These are phyloP conservation scores for Tolypocladium guangdongense DNA, from an alignment of 2,329 filamentous ascomycete genomes.

Conservation along the genomic window DNA sequence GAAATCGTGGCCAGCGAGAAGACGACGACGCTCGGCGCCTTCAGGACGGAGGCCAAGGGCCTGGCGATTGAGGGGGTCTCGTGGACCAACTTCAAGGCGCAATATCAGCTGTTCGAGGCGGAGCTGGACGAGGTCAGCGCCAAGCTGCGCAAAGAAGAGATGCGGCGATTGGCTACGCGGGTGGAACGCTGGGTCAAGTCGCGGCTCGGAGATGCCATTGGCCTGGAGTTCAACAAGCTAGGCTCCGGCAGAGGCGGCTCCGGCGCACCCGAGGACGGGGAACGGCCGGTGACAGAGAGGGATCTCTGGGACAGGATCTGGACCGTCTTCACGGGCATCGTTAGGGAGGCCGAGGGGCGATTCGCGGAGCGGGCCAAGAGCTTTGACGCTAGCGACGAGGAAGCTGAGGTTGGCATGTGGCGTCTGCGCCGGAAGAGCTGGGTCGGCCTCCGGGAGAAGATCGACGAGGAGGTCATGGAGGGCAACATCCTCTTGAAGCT, in stretches of 20 bases:
- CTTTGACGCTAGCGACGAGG: slow-evolving; percentile 84
- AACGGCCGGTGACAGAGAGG: slow-evolving; percentile 64
- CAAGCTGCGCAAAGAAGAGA: slow-evolving; percentile 84
- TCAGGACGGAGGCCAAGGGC: slow-evolving; percentile 63
- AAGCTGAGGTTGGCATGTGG: slow-evolving; percentile 90
- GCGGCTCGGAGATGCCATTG: slow-evolving; percentile 75
- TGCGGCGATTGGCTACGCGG: slow-evolving; percentile 80
- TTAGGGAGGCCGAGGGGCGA: slow-evolving; percentile 72
- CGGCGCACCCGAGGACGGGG: slow-evolving; percentile 67
- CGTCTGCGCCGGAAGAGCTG: slow-evolving; percentile 87
- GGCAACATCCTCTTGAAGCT: slow-evolving; percentile 92
- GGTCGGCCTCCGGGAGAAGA: slow-evolving; percentile 78
- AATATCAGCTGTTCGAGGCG: slow-evolving; percentile 71
- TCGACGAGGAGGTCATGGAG: slow-evolving; percentile 97
- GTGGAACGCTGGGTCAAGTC: slow-evolving; percentile 92
- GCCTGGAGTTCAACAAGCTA: slow-evolving; percentile 91
- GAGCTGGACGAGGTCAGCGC: slow-evolving; percentile 84
- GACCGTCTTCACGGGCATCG: slow-evolving; percentile 71
- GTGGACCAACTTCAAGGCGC: slow-evolving; percentile 82
- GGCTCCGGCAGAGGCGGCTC: slow-evolving; percentile 77
- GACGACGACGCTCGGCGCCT: slow-evolving; percentile 60
- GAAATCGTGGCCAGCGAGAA: slow-evolving; percentile 84
- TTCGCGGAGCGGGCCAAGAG: slow-evolving; percentile 85
- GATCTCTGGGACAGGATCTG: slow-evolving; percentile 95
- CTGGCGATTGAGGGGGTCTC: slow-evolving; percentile 67